A percentile compares a stretch with the other conserved stretches of the same genome.
These are phyloP conservation scores for Polyporus tsugae DNA, from an alignment of 1,284 basidiomycete genomes.

Conservation along the genomic window DNA sequence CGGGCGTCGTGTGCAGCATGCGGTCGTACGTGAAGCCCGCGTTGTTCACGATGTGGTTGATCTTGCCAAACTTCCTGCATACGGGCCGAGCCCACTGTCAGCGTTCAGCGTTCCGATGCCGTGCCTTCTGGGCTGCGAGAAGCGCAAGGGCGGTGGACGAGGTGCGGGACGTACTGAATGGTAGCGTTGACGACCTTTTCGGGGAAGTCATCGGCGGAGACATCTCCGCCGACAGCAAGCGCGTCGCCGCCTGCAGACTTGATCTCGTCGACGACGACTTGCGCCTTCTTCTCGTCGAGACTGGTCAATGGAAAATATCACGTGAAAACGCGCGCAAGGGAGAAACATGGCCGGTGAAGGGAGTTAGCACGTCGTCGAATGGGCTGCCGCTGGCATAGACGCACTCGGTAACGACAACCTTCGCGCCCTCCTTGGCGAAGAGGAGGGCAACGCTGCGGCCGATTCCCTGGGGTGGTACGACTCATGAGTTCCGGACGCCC, in stretches of 20 bases:
- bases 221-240: constrained; percentile 77
- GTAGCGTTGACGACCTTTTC: constrained; percentile 82
- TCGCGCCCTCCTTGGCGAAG: constrained; percentile 87
- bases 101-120: background rate
- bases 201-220: constrained; percentile 84
- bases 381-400: constrained; percentile 35
- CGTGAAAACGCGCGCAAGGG: constrained; percentile 11
- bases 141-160: background rate
- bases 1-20: constrained; percentile 89
- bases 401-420: constrained; percentile 86
- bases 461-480: constrained; percentile 63
- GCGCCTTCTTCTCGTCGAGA: constrained; percentile 72
- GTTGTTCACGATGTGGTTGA: constrained; percentile 90
- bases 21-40: constrained; percentile 90
- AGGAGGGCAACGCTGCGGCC: constrained; percentile 78
- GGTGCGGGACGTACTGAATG: constrained; percentile 61
- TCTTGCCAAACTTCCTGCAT: constrained; percentile 78
- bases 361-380: background rate
- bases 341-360: background rate
- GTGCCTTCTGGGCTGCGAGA: background rate
- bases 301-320: constrained; percentile 45
- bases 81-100: background rate
- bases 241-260: constrained; percentile 77
- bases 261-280: constrained; percentile 78
- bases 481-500: constrained; percentile 17